Conservation (phyloP, 257 asterid genomes). For the Solanum piurae region DNA sequence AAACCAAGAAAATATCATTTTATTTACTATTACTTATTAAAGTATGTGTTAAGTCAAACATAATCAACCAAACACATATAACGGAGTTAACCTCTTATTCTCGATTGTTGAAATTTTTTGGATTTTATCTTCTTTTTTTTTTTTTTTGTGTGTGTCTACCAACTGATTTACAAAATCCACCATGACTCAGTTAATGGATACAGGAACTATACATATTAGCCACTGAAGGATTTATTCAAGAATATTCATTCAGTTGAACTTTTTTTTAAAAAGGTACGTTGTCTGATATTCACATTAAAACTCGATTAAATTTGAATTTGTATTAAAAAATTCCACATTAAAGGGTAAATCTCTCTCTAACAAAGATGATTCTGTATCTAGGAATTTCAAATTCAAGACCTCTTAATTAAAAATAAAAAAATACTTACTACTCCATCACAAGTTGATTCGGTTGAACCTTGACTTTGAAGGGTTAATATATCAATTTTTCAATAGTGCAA, state of each 20-base stretch:
- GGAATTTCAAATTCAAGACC: fast-evolving
- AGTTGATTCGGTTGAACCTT: background rate
- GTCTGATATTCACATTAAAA: too few relatives aligned
- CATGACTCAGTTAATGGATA: background rate
- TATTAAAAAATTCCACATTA: fast-evolving
- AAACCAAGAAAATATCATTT: too few relatives aligned
- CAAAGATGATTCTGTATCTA: fast-evolving
- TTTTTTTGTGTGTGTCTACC: background rate
- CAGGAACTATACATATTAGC: background rate
- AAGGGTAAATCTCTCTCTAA: fast-evolving
- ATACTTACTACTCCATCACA: background rate
- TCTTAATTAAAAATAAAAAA: too few relatives aligned
- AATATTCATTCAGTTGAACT: background rate
- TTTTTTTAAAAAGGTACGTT: too few relatives aligned
- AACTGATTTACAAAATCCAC: background rate
- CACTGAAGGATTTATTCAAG: background rate
- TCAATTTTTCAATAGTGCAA: background rate
- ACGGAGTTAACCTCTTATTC: background rate
- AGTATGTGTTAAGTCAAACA: too few relatives aligned
- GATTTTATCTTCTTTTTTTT: background rate
- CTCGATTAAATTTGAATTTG: too few relatives aligned
- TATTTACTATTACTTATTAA: too few relatives aligned
- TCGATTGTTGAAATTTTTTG: background rate
- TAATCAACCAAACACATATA: background rate
- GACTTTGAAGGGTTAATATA: background rate